phyloP scores from a whole-genome alignment of 495 filamentous ascomycete genomes.

The Amphirosellinia nigrospora region DNA sequence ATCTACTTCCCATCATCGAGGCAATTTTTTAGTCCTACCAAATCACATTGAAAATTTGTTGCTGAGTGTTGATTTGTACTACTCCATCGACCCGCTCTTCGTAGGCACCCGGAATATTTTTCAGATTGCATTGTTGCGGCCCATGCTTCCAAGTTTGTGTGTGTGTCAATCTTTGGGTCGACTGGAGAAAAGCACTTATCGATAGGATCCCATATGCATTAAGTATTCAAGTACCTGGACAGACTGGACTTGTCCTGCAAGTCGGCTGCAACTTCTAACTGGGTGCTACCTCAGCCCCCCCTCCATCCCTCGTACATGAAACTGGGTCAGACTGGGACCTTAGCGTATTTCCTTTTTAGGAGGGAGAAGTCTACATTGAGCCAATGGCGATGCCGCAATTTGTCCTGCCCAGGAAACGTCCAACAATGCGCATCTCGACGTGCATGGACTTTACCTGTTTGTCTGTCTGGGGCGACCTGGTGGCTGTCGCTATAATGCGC shows the following conservation, averaged over 20 bases:
- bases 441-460: slow-evolving; percentile 27
- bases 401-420: slow-evolving; percentile 18
- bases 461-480: slow-evolving; percentile 29
- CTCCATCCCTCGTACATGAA: slow-evolving; percentile 24
- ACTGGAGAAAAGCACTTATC: slow-evolving; percentile 13
- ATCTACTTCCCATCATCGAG: slow-evolving; percentile 15
- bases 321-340: slow-evolving; percentile 4
- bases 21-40: slow-evolving; percentile 11
- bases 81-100: neutral
- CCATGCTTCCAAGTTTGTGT: neutral
- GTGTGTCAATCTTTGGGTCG: neutral
- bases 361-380: slow-evolving; percentile 13
- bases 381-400: slow-evolving; percentile 16
- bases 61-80: neutral
- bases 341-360: slow-evolving; percentile 26
- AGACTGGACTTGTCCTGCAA: neutral
- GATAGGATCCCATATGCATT: slow-evolving; percentile 3
- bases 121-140: neutral
- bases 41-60: neutral
- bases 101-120: slow-evolving; percentile 4
- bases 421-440: slow-evolving; percentile 18
- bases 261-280: slow-evolving; percentile 18
- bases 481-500: slow-evolving; percentile 29
- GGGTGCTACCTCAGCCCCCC: slow-evolving; percentile 23
- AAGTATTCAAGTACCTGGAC: neutral